Evolutionary conservation across 2,329 filamentous ascomycete species (phyloP), one percentile per base, ranked within the genome.

Genomic region (Fusarium irregulare): DNA sequence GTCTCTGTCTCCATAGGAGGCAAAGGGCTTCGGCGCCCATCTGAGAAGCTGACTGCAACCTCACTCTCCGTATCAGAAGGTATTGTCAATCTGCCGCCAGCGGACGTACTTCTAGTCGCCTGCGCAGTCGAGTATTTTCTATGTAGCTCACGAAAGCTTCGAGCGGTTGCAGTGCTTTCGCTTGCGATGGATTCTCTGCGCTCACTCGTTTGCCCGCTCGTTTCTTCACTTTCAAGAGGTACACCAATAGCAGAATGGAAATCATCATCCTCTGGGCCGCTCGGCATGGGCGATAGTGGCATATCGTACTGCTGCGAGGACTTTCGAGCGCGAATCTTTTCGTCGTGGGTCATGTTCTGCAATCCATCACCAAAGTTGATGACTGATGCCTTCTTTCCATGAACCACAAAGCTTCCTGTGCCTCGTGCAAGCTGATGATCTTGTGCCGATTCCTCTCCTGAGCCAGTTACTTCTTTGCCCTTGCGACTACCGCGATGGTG

Each of bases 301-400:
- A 64, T 76, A 30, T 83, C 82, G 46, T 81, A 78, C 47, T 80
- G 81, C 48, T 83, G 81, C 7, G 82, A 79, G 45, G 83, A 80
- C 70, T 87, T 92, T 57, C 90, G 86, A 50, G 90, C 83, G 60
- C 89, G 88, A 44, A 93, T 81, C 40, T 91, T 89, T 75, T 94
- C 92, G 65, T 95, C 92, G 0, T 89, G 86, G 1, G 91, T 87
- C 80, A 94, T 88, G 63, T 87, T 91, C 75, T 95, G 91, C 83
- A 97, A 90, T 73, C 97, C 95, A n/a, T 91, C 90, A 11, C 94
- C 94, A 77, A 99, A 97, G n/a, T 93, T 97, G 72, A 99, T 93
- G 59, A 99, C 93, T 2, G 94, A 97, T 4, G 96, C 96, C 80
- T 99, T 98, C 83, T 98, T 99, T 65, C 96, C 95, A 76, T 99